Base-by-base conservation (phyloP, 2,329 filamentous ascomycete species). In the Pyrenochaeta sp. region DNA sequence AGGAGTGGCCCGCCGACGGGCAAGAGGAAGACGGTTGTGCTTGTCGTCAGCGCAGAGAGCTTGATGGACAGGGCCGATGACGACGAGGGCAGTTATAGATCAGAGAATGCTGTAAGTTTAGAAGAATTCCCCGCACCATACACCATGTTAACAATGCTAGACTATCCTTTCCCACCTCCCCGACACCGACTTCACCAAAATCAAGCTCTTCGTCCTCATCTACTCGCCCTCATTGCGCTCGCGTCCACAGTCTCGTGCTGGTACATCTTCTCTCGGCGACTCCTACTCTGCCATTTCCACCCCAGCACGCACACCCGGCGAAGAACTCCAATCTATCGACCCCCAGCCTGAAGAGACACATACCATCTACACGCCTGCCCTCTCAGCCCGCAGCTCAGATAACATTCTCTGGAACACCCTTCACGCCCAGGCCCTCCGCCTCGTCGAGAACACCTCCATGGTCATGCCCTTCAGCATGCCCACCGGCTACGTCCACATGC, bases 151-250 rank as follows among this genome's bases (percentile, higher is more conserved):
- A 69, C 44, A 36, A 24, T 38, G 5, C 6, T 47, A 79, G 77
- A 78, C 76, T 19, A 89, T 97, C 56, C 81, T 97, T 43, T 95
- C 92, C 29, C 88, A 96, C 69, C 88, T 97, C 35, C 90, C 91
- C 24, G 83, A 86, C 51, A 85, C 87, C 55, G 85, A 96, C 68
- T 83, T 87, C 51, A 82, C 84, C 32, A 84, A 79, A 50, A 84
- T 87, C 54, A 89, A 89, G 65, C 79, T 96, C 17, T 95, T 96
- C 63, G 81, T 97, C 44, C 80, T 97, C 55, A 93, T 97, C 65
- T 96, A 96, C 72, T 85, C 90, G 3, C 93, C 93, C 1, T 81
- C 83, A 37, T 75, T 96, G 40, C 90, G 90, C 72, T 86, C 90
- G 38, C 77, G 81, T 48, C 72, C 69, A 29, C 63, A 67, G 63